phyloP scores from a whole-genome alignment of 331 rosid genomes.

The Rosa hybrid region DNA sequence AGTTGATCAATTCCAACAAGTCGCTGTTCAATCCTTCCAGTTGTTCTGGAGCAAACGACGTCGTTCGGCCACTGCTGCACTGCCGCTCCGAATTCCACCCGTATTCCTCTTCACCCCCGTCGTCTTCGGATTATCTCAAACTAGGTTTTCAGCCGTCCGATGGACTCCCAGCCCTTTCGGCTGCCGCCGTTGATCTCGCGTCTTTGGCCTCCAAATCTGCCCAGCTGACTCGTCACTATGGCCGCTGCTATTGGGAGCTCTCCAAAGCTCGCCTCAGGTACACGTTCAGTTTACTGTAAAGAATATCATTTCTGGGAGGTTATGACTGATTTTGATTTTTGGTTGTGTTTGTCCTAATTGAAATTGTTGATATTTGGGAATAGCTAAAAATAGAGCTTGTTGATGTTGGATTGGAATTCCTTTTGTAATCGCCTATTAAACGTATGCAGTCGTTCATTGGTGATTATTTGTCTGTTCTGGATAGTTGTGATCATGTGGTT shows the following conservation, averaged over 20 bases:
- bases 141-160: conserved; percentile 35
- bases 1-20: conserved; percentile 19
- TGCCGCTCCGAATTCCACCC: conserved; percentile 19
- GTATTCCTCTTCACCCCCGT: conserved; percentile 24
- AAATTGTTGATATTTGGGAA: neutral
- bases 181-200: conserved; percentile 37
- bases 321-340: neutral
- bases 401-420: neutral
- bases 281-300: too few species aligned
- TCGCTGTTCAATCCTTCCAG: neutral
- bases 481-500: too few species aligned
- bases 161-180: conserved; percentile 34
- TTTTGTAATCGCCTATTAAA: neutral
- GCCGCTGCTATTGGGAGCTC: conserved; percentile 84
- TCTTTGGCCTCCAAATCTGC: conserved; percentile 33
- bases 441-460: neutral
- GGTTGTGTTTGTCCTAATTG: neutral
- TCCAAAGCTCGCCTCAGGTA: conserved; percentile 98
- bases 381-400: neutral
- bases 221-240: conserved; percentile 62
- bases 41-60: conserved; percentile 13
- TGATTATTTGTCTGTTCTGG: too few species aligned
- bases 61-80: conserved; percentile 27
- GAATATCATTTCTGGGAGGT: neutral
- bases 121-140: conserved; percentile 24